A percentile compares a stretch with the other conserved stretches of the same genome.
Conservation (phyloP, 2,329 filamentous ascomycete genomes). For the Fusarium sp. region DNA sequence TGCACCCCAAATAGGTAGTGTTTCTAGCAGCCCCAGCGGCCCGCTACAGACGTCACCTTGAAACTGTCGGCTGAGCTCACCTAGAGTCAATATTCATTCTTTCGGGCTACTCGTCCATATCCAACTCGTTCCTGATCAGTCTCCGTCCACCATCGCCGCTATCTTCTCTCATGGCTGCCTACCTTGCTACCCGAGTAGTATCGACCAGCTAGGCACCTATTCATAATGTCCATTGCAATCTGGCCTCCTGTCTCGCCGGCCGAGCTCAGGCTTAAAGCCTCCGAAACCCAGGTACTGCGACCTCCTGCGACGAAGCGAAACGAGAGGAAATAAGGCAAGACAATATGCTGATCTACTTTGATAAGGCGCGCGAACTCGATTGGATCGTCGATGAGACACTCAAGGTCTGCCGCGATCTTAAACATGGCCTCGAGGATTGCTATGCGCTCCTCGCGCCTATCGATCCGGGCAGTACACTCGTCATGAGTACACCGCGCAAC, state of each 20-base stretch:
- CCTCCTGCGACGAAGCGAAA: neutral
- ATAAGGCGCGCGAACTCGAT: constrained; percentile 59
- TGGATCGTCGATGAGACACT: constrained; percentile 64
- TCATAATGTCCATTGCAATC: constrained; percentile 65
- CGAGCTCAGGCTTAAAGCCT: constrained; percentile 59
- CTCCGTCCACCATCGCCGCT: constrained; percentile 1
- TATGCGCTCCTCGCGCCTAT: constrained; percentile 84
- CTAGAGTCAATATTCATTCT: neutral
- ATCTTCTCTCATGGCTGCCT: constrained; percentile 37
- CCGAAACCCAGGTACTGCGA: constrained; percentile 58
- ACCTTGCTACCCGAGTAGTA: neutral
- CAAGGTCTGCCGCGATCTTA: constrained; percentile 58
- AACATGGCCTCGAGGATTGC: constrained; percentile 83
- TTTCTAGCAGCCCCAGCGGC: constrained; percentile 1
- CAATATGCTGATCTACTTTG: constrained; percentile 41
- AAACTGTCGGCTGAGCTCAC: constrained; percentile 7
- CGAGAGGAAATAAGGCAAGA: neutral
- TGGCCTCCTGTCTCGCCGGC: constrained; percentile 63
- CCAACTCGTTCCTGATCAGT: constrained; percentile 26
- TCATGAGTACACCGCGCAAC: constrained; percentile 84
- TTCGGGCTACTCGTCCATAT: constrained; percentile 26
- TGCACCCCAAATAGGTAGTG: neutral
- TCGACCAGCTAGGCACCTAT: constrained; percentile 13
- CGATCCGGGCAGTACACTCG: constrained; percentile 87
- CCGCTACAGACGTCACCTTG: constrained; percentile 32